These are phyloP conservation scores for Eustoma russellianum DNA, from an alignment of 257 asterid species.

Conservation along the genomic window DNA sequence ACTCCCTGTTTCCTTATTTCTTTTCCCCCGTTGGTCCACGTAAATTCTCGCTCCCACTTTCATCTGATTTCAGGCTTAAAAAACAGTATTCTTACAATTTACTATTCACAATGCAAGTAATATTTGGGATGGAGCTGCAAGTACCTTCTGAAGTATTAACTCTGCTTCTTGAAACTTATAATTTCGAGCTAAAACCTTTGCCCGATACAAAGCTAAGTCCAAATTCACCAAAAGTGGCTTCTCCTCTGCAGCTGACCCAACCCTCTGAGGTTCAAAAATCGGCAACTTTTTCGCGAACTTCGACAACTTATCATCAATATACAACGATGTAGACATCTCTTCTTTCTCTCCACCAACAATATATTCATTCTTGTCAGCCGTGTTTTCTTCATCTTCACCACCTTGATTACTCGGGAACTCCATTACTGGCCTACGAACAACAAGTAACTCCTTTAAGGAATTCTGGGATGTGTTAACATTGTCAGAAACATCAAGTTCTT, in stretches of 20 bases:
- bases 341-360: conserved; percentile 10
- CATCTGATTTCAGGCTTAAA: too few species aligned
- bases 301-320: conserved; percentile 55
- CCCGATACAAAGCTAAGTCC: conserved; percentile 78
- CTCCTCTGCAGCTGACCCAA: conserved; percentile 37
- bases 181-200: conserved; percentile 56
- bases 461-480: conserved; percentile 63
- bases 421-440: conserved; percentile 75
- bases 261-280: conserved; percentile 71
- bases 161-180: conserved; percentile 66
- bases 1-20: too few species aligned
- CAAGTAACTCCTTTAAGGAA: conserved; percentile 70
- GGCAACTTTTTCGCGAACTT: conserved; percentile 74
- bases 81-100: too few species aligned
- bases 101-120: too few species aligned
- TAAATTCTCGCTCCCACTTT: too few species aligned
- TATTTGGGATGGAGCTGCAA: neutral
- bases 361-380: conserved; percentile 3
- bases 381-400: conserved; percentile 15
- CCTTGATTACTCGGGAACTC: conserved; percentile 29
- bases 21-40: too few species aligned
- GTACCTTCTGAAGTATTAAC: conserved; percentile 62
- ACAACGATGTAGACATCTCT: conserved; percentile 17
- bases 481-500: conserved; percentile 30
- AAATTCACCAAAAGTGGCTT: conserved; percentile 74